Percentiles rank a stretch among this genome's conserved stretches.
Conservation (phyloP, 345 rosid species). For the Sisymbrium altissimum region DNA sequence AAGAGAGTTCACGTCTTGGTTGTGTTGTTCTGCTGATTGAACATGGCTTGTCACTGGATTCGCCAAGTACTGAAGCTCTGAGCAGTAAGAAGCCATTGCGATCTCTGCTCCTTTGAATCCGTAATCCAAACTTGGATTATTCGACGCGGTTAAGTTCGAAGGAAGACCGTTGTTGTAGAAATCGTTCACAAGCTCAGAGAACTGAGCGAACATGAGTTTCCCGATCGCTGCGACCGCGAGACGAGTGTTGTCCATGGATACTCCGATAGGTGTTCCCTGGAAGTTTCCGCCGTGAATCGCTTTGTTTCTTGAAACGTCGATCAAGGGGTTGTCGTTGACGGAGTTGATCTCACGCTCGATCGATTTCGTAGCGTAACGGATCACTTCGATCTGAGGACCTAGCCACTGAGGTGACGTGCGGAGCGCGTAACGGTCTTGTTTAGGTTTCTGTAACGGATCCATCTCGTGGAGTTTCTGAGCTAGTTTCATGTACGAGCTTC, state of each 20-base stretch:
- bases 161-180: constrained; percentile 80
- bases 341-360: constrained; percentile 81
- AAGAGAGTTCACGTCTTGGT: constrained; percentile 73
- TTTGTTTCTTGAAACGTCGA: constrained; percentile 65
- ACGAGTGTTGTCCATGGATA: constrained; percentile 75
- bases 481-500: constrained; percentile 55
- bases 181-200: constrained; percentile 74
- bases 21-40: constrained; percentile 76
- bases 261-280: constrained; percentile 89
- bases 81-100: constrained; percentile 81
- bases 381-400: constrained; percentile 76
- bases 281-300: constrained; percentile 81
- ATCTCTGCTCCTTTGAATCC: constrained; percentile 85
- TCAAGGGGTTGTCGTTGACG: constrained; percentile 71
- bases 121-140: constrained; percentile 68
- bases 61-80: constrained; percentile 67
- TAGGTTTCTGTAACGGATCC: constrained; percentile 72
- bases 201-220: constrained; percentile 74
- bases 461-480: constrained; percentile 59
- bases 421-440: constrained; percentile 71
- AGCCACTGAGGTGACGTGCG: constrained; percentile 81
- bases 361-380: constrained; percentile 58
- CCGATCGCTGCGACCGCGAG: constrained; percentile 67
- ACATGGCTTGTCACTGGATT: constrained; percentile 82
- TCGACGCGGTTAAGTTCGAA: constrained; percentile 57